Percentiles rank a stretch among this genome's conserved stretches.
Conservation (phyloP, 352 stramenopile species). For the Globisporangium paroecandrum region DNA sequence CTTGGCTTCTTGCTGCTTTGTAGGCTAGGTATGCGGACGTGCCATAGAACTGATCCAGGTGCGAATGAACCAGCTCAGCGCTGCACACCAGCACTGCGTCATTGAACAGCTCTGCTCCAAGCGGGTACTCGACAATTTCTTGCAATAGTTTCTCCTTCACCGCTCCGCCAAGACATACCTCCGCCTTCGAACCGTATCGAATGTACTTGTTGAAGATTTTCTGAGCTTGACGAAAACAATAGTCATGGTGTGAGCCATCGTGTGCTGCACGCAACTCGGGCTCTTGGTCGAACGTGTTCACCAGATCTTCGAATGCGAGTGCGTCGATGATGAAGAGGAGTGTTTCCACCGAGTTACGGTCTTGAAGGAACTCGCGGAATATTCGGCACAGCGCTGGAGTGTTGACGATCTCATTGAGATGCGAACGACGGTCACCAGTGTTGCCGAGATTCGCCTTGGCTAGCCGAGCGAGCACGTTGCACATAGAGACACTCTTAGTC, state of each 20-base stretch:
- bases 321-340: conserved; percentile 69
- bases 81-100: conserved; percentile 55
- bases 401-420: conserved; percentile 51
- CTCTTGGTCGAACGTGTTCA: conserved; percentile 39
- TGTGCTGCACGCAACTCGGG: conserved; percentile 16
- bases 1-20: conserved; percentile 20
- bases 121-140: conserved; percentile 41
- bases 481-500: conserved; percentile 39
- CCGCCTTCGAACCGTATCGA: conserved; percentile 63
- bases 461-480: conserved; percentile 51
- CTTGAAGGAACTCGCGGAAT: conserved; percentile 56
- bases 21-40: conserved; percentile 43
- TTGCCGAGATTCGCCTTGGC: conserved; percentile 35
- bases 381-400: conserved; percentile 45
- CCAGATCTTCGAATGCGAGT: conserved; percentile 60
- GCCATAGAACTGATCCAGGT: conserved; percentile 58
- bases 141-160: conserved; percentile 50
- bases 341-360: conserved; percentile 55
- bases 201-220: conserved; percentile 84
- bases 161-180: conserved; percentile 43
- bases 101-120: conserved; percentile 50
- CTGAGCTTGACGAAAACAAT: conserved; percentile 53
- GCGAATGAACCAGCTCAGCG: conserved; percentile 56
- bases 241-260: conserved; percentile 44
- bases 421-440: conserved; percentile 37